phyloP scores from a whole-genome alignment of 371 early-diverging fungal genomes.

The Amoeboradix gromovi region DNA sequence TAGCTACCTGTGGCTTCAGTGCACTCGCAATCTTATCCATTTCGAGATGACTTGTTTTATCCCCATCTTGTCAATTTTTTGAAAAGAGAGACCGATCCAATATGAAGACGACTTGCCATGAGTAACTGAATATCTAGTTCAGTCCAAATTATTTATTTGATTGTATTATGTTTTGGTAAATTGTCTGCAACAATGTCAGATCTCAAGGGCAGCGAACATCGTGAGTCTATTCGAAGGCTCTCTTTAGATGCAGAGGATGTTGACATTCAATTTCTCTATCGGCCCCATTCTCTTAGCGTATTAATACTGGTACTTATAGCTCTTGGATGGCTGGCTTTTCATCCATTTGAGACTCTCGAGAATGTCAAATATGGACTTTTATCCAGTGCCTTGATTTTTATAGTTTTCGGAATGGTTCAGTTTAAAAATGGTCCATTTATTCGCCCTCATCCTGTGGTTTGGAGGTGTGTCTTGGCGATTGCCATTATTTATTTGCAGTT shows the following conservation, averaged over 20 bases:
- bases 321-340: neutral
- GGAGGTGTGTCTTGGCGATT: slow-evolving; percentile 53
- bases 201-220: no score
- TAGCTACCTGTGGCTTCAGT: neutral
- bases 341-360: neutral
- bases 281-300: neutral
- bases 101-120: no score
- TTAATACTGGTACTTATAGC: neutral
- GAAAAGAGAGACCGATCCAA: no score
- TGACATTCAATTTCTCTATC: neutral
- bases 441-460: slow-evolving; percentile 74
- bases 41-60: no score
- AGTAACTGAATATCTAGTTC: no score
- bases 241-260: neutral
- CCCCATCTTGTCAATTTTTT: no score
- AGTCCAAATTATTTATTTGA: no score
- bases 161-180: no score
- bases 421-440: slow-evolving; percentile 79
- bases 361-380: neutral
- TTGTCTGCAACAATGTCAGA: no score
- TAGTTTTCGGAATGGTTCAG: slow-evolving; percentile 3
- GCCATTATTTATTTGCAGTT: slow-evolving; percentile 58
- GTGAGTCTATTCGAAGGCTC: neutral
- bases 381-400: neutral
- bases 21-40: neutral